Base-by-base conservation (phyloP, 2,329 filamentous ascomycete species). In the Aureobasidium sp. region DNA sequence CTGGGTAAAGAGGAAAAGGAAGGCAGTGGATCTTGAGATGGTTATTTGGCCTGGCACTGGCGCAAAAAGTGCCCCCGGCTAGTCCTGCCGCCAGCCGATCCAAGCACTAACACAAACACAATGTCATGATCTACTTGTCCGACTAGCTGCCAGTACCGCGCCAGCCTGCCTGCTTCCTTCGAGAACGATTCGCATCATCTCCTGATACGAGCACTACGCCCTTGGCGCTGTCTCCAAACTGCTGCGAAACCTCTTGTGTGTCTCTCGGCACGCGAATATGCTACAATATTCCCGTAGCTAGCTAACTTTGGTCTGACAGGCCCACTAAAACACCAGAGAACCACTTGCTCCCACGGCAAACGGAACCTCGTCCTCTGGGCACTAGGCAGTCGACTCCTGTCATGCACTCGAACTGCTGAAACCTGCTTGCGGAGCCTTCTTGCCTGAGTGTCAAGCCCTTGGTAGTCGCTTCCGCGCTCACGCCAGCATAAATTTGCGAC, bases 221-320 rank as follows among this genome's bases (percentile, higher is more conserved):
- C 51, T 55, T 55, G 51, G 51, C 51, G 25, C 27, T 17, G 31
- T 15, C 22, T 6, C n/a, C 22, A 22, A 55, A 57, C 53, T 22
- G n/a, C n/a, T 22, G n/a, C 39, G n/a, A 34, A 36, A 57, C 53
- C 22, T 57, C 17, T 25, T 11, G 7, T 6, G 14, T 45, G 39
- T 4, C 41, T 45, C 51, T 42, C 37, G 53, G 39, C 39, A 57
- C 31, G 31, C 31, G 31, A 34, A 34, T 34, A 34, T 34, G 31
- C 14, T 7, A 29, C 15, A 15, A 27, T 57, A 45, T 45, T 45
- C 29, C 53, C 53, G 53, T 45, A 5, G 27, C 37, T 42, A 45
- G 53, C 53, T 45, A 57, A 57, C 39, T 57, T 57, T 57, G 36
- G 53, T 44, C 39, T 57, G 53, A 57, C 53, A 57, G 53, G 27